These are phyloP conservation scores for Bonia amplexicaulis DNA, from an alignment of 176 grass and related monocot genomes.

Conservation along the genomic window DNA sequence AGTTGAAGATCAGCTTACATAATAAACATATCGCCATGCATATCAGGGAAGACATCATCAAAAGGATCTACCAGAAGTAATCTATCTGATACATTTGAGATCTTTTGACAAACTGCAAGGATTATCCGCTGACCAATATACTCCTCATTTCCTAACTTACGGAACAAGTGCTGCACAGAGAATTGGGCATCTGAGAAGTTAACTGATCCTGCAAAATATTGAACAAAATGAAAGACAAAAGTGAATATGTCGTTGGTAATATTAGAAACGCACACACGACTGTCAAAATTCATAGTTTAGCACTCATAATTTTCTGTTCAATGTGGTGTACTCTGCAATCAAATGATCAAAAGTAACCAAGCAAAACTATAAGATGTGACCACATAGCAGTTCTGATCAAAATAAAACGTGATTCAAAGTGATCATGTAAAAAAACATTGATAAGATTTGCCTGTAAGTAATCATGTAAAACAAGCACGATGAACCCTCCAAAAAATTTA, in stretches of 20 bases:
- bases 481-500: neutral
- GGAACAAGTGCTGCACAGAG: slow-evolving; percentile 71
- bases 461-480: neutral
- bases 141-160: slow-evolving; percentile 65
- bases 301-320: neutral
- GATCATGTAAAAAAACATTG: slow-evolving; percentile 2
- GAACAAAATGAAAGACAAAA: slow-evolving; percentile 1
- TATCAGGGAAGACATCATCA: slow-evolving; percentile 72
- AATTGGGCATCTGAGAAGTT: slow-evolving; percentile 67
- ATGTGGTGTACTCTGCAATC: neutral
- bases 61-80: slow-evolving; percentile 81
- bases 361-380: neutral
- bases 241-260: neutral
- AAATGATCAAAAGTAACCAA: neutral
- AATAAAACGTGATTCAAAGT: slow-evolving; percentile 4
- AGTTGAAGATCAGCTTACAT: slow-evolving; percentile 49
- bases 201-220: slow-evolving; percentile 40
- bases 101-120: slow-evolving; percentile 75
- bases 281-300: slow-evolving; percentile 16
- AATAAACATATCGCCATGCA: slow-evolving; percentile 81
- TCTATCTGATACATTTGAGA: slow-evolving; percentile 65
- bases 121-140: slow-evolving; percentile 83
- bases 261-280: neutral
- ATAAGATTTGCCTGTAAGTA: slow-evolving; percentile 3
- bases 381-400: neutral